phyloP scores from a whole-genome alignment of 2,329 filamentous ascomycete species.

The Trichoderma brevicompactum region DNA sequence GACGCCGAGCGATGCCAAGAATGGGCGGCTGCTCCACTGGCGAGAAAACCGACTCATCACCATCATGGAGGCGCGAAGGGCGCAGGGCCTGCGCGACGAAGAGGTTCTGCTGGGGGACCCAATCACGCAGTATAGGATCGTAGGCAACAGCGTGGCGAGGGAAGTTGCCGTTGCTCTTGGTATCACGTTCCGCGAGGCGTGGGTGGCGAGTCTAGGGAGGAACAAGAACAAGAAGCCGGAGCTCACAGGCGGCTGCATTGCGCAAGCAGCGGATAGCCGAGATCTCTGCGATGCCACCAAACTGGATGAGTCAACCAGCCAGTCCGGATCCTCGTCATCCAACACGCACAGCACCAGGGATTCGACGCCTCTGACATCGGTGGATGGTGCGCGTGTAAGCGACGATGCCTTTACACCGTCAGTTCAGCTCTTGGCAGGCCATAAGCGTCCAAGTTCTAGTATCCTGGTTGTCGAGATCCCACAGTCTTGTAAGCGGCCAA shows the following conservation, averaged over 20 bases:
- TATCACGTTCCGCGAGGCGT: conserved; percentile 63
- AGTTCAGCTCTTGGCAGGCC: background rate
- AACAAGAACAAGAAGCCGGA: background rate
- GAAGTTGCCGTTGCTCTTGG: conserved; percentile 70
- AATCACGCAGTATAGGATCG: conserved; percentile 62
- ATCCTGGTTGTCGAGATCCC: background rate
- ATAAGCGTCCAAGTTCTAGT: background rate
- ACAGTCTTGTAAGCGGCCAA: background rate
- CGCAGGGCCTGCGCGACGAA: conserved; percentile 71
- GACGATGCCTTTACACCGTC: background rate
- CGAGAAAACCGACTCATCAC: conserved; percentile 63
- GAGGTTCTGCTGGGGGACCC: conserved; percentile 69
- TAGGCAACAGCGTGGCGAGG: conserved; percentile 78
- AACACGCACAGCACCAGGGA: background rate
- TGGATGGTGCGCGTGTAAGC: background rate
- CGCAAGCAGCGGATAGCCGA: background rate
- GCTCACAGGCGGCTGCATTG: background rate
- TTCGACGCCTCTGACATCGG: background rate
- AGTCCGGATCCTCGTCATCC: no score
- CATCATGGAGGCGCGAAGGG: conserved; percentile 68
- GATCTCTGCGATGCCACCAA: background rate
- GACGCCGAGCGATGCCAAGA: conserved; percentile 57
- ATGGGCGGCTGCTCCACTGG: conserved; percentile 67
- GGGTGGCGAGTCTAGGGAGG: conserved; percentile 35
- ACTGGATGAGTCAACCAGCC: background rate